Evolutionary conservation across 2,329 filamentous ascomycete species (phyloP), one percentile per base, ranked within the genome.

Genomic region (Penicillium sp.): DNA sequence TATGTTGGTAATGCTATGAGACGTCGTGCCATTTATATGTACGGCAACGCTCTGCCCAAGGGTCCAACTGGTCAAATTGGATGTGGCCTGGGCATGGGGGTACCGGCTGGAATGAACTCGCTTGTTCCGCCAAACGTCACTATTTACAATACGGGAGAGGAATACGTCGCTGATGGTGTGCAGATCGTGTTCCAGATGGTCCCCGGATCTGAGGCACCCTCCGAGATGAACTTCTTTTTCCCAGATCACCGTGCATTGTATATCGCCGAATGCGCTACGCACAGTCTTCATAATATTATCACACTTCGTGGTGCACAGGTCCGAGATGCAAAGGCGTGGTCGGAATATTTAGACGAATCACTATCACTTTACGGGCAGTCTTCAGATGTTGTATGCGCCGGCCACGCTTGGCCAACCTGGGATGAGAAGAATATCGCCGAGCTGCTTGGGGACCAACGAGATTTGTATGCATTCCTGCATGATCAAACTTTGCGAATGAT

Each of bases 391-490:
- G 48, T 75, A 3, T 76, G 77, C 48, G 67, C 66, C 1, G 65
- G 69, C 19, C 75, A 79, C 57, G 63, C 74, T 54, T 78, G 76
- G 75, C 76, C 75, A n/a, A 77, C 73, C 0, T 78, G 73, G 71
- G 73, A 72, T 0, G 47, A 55, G 2, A 55, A 64, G 0, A 55
- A 67, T 2, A 31, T 45, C 51, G 72, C 14, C 50, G 64, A 5
- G 42, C 49, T 66, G 16, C 54, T 79, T 0, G 54, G 63, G 0
- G 59, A 72, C 42, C 76, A 78, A 55, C 56, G 75, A n/a, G 74
- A 77, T 55, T 51, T 74, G 14, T 77, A 78, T 52, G 72, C 60
- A 1, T 77, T 73, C 45, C 23, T 77, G 11, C 71, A 77, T 55
- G 69, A 78, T 44, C 71, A 78, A 54, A 77, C 75, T 0, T 52